Conservation (phyloP, 1,139 yeast genomes). For the Blastobotrys indianensis region DNA sequence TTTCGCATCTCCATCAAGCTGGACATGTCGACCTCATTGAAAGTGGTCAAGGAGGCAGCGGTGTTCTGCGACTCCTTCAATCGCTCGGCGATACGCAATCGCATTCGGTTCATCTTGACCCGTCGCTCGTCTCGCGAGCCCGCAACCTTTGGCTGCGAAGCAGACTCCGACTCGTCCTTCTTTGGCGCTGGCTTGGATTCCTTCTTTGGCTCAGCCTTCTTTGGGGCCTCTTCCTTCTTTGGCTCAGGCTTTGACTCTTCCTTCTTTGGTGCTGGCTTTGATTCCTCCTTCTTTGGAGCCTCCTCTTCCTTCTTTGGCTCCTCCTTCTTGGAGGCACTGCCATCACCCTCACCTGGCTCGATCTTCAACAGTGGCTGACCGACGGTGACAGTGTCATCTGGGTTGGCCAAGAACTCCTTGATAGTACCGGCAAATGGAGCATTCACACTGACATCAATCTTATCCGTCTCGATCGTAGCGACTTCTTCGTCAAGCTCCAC, state of each 20-base stretch:
- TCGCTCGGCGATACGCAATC: slow-evolving; percentile 98
- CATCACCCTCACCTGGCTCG: slow-evolving; percentile 76
- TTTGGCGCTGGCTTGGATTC: slow-evolving; percentile 30
- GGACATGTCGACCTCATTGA: slow-evolving; percentile 97
- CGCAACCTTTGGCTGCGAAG: slow-evolving; percentile 42
- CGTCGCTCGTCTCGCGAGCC: slow-evolving; percentile 79
- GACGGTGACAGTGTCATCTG: slow-evolving; percentile 92
- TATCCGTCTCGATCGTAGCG: slow-evolving; percentile 97
- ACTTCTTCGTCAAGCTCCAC: slow-evolving; percentile 84
- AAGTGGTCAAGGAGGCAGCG: slow-evolving; percentile 95
- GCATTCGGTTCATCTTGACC: slow-evolving; percentile 99
- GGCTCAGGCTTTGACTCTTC: slow-evolving; percentile 30
- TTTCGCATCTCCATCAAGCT: slow-evolving; percentile 91
- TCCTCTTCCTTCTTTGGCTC: slow-evolving; percentile 28
- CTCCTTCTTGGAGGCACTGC: slow-evolving; percentile 35
- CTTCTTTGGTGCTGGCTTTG: slow-evolving; percentile 26
- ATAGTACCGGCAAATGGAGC: slow-evolving; percentile 91
- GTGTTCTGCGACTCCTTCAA: slow-evolving; percentile 98
- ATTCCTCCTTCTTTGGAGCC: slow-evolving; percentile 24
- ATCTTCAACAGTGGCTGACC: slow-evolving; percentile 90
- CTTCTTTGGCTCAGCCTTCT: slow-evolving; percentile 25
- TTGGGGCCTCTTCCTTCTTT: slow-evolving; percentile 23
- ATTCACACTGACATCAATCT: slow-evolving; percentile 94
- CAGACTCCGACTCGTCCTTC: slow-evolving; percentile 29
- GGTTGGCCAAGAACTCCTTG: slow-evolving; percentile 71